Evolutionary conservation across 106 monocot species (phyloP), one percentile per base, ranked within the genome.

Genomic region (Dendrobium chrysotoxum): DNA sequence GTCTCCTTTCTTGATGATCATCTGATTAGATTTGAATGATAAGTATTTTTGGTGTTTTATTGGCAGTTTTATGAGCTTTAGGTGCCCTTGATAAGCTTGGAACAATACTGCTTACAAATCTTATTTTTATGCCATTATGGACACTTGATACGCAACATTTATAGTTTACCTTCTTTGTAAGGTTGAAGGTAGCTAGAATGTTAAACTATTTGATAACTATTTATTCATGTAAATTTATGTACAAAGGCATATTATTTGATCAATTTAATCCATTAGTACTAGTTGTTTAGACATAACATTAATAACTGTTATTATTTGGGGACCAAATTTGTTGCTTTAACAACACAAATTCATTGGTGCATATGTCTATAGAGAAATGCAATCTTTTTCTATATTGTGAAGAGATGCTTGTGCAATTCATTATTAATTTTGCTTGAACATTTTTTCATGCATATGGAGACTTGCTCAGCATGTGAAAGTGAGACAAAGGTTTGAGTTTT

Each of bases 391-490:
- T 28, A 30, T 30, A 68, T 68, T 68, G 11, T 12, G 30, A 28
- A 31, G 8, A 66, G 30, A 28, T 28, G 28, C 30, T 28, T 12
- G 12, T 68, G 68, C n/a, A 8, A 68, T 28, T 68, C 12, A 68
- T 28, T 68, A 68, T 68, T 68, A 30, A 68, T 2, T 73, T 15
- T 40, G 4, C 21, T 73, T 73, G 38, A 73, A 73, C 21, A 58
- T 72, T 21, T 53, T 81, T 84, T 2, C 83, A 90, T 87, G 87
- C 86, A 90, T 90, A 55, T 83, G 85, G 83, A 85, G 72, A 47
- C 66, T 90, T 57, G 90, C 90, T 77, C 90, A 90, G 30, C 65
- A 83, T 53, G 83, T 90, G 76, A 90, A 87, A 87, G 87, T 90
- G 76, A 85, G 90, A 40, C 79, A 57, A 66, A 79, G 79, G 79